A percentile compares a stretch with the other conserved stretches of the same genome.
These are phyloP conservation scores for Diddensiella santjacobensis DNA, from an alignment of 805 yeast species.

Conservation along the genomic window DNA sequence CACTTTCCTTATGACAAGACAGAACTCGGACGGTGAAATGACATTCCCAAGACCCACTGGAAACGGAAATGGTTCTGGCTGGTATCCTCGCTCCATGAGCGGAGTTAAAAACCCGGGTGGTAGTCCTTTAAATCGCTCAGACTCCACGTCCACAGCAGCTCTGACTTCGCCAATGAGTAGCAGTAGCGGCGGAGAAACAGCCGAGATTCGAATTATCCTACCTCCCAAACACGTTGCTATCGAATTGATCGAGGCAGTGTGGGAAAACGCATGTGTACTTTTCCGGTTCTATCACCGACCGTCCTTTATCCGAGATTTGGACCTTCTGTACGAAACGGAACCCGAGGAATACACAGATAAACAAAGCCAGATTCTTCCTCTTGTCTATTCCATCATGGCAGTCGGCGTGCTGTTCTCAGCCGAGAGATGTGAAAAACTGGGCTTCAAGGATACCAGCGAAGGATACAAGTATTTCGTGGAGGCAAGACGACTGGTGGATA, in stretches of 20 bases:
- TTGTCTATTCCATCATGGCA: conserved; percentile 82
- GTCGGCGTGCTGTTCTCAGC: conserved; percentile 69
- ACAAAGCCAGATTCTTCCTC: conserved; percentile 71
- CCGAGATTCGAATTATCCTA: conserved; percentile 60
- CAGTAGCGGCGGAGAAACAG: conserved; percentile 26
- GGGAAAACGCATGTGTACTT: conserved; percentile 82
- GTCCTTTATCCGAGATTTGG: conserved; percentile 67
- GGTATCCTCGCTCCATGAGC: background rate
- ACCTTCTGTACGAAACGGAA: conserved; percentile 69
- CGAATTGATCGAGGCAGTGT: conserved; percentile 66
- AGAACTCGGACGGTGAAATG: conserved; percentile 24
- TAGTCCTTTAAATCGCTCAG: background rate
- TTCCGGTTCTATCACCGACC: conserved; percentile 86
- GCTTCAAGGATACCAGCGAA: conserved; percentile 43
- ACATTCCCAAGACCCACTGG: conserved; percentile 1
- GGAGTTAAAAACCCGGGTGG: background rate
- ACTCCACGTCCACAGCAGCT: background rate
- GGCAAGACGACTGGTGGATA: conserved; percentile 74
- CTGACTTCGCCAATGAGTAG: conserved; percentile 17
- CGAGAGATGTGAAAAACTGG: conserved; percentile 44
- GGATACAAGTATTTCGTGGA: conserved; percentile 78
- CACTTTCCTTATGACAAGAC: conserved; percentile 17
- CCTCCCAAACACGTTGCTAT: conserved; percentile 75
- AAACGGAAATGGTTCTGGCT: background rate
- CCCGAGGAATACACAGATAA: conserved; percentile 67